phyloP scores from a whole-genome alignment of 352 stramenopile genomes.

The Globisporangium spinosum region DNA sequence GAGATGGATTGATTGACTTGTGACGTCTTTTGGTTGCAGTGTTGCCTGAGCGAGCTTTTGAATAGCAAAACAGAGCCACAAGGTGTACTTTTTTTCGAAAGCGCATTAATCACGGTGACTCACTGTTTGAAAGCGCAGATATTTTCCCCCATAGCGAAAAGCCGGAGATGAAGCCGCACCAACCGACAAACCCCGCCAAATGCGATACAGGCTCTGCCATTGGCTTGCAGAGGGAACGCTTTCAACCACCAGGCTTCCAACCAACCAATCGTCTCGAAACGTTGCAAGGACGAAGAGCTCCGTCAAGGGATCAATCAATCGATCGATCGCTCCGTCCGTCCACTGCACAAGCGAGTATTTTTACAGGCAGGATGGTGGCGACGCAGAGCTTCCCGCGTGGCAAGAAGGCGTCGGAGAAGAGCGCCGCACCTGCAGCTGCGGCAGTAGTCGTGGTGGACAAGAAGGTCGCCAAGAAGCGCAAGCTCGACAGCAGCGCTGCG shows the following conservation, averaged over 20 bases:
- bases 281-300: slow-evolving; percentile 9
- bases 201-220: background rate
- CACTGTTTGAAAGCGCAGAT: background rate
- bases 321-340: slow-evolving; percentile 9
- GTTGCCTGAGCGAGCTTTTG: background rate
- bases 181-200: background rate
- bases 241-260: slow-evolving; percentile 1
- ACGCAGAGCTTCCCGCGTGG: slow-evolving; percentile 66
- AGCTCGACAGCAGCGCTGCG: slow-evolving; percentile 28
- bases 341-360: background rate
- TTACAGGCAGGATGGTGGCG: slow-evolving; percentile 24
- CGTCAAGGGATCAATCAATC: background rate
- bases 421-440: background rate
- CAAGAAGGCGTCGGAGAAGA: slow-evolving; percentile 38
- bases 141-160: background rate
- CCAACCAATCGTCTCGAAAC: slow-evolving; percentile 16
- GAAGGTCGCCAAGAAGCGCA: slow-evolving; percentile 43
- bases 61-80: background rate
- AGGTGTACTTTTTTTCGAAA: background rate
- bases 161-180: background rate
- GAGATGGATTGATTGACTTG: too few relatives aligned
- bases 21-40: too few relatives aligned
- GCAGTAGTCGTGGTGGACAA: slow-evolving; percentile 5
- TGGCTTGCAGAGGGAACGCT: background rate
- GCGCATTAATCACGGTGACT: background rate